Conservation (phyloP, 768 basidiomycete species). For the Tremella fuciformis region DNA sequence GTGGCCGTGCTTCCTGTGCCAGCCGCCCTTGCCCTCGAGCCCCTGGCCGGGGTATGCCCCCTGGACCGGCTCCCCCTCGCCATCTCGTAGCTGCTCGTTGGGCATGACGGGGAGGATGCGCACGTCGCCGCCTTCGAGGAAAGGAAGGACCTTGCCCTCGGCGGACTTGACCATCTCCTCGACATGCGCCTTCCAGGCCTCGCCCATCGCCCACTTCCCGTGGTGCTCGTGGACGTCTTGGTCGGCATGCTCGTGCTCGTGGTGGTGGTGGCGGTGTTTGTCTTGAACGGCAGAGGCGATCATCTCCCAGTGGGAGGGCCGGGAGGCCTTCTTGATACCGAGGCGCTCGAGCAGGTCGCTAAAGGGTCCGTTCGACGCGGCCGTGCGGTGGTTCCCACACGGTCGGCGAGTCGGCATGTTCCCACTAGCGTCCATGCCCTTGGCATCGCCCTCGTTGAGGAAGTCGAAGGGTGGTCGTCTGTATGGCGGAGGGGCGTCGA, state of each 20-base stretch:
- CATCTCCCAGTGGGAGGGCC: neutral
- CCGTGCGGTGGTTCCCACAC: constrained; percentile 4
- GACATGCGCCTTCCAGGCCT: constrained; percentile 9
- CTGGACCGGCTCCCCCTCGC: neutral
- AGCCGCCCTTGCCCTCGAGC: constrained; percentile 7
- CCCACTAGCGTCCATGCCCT: neutral
- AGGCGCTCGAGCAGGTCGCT: constrained; percentile 5
- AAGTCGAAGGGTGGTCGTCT: neutral
- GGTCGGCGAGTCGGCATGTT: constrained; percentile 4
- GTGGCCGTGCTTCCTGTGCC: constrained; percentile 12
- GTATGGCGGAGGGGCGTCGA: constrained; percentile 2
- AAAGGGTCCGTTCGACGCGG: constrained; percentile 1
- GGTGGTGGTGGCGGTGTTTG: neutral
- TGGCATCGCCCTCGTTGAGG: neutral
- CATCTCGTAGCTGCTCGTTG: constrained; percentile 8
- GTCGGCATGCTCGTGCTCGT: constrained; percentile 1
- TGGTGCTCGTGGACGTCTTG: neutral
- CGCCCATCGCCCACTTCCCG: constrained; percentile 7
- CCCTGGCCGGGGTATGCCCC: constrained; percentile 1
- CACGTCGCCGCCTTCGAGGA: constrained; percentile 21
- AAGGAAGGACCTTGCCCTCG: constrained; percentile 11
- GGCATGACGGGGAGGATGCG: constrained; percentile 15
- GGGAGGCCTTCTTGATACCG: neutral
- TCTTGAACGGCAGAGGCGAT: neutral
- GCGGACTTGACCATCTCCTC: constrained; percentile 13